Conservation (phyloP, 2,329 filamentous ascomycete species). For the Sordariomycetes sp. region DNA sequence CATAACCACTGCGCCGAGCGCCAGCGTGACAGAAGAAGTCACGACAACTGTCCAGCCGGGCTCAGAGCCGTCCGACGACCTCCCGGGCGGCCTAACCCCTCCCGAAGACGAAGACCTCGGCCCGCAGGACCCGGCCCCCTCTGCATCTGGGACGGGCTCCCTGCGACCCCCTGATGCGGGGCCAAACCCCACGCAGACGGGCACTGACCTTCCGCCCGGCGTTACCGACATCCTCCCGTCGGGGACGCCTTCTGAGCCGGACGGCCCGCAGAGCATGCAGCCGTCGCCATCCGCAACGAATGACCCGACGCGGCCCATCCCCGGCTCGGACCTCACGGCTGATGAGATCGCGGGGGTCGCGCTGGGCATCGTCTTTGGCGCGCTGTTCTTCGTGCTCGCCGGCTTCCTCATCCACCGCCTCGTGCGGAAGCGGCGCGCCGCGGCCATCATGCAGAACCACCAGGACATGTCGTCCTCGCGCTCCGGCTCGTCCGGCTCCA, state of each 20-base stretch:
- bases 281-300: not conserved
- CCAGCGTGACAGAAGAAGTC: conserved; percentile 7
- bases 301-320: not conserved
- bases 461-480: conserved; percentile 3
- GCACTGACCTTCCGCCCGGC: not conserved
- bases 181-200: not conserved
- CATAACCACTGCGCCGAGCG: conserved; percentile 6
- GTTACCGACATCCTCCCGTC: not conserved
- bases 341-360: conserved; percentile 18
- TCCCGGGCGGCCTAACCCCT: not conserved
- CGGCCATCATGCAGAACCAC: conserved; percentile 3
- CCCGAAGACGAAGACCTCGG: not conserved
- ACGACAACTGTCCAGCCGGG: conserved; percentile 2
- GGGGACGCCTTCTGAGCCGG: not conserved
- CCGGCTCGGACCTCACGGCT: conserved; percentile 9
- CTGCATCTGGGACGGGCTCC: too few relatives aligned
- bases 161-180: too few relatives aligned
- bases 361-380: conserved; percentile 12
- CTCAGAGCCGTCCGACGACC: not conserved
- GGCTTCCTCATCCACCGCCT: conserved; percentile 12
- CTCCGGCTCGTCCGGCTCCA: not conserved
- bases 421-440: conserved; percentile 7
- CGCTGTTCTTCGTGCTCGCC: conserved; percentile 13
- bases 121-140: too few relatives aligned
- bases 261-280: conserved; percentile 1